phyloP scores from a whole-genome alignment of 148 eudicot species.

The Chenopodium quinoa region DNA sequence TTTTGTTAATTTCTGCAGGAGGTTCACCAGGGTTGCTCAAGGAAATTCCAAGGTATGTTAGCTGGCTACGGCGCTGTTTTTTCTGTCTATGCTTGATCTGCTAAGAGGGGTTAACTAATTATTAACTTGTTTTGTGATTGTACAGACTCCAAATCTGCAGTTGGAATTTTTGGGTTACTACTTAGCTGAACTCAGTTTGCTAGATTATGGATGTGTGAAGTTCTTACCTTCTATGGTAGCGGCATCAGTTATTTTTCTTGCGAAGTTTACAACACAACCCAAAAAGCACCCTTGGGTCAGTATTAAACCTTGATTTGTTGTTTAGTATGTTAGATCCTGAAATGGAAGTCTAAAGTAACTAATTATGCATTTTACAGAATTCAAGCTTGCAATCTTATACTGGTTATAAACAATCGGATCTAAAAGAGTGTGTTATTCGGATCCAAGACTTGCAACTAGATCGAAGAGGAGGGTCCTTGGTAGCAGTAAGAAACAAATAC shows the following conservation, averaged over 20 bases:
- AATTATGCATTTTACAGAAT: constrained; percentile 35
- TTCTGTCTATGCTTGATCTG: not conserved
- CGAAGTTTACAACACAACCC: constrained; percentile 56
- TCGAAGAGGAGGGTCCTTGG: constrained; percentile 53
- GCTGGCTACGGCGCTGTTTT: not conserved
- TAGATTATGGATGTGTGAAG: constrained; percentile 72
- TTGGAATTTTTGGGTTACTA: constrained; percentile 73
- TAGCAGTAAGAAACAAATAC: constrained; percentile 75
- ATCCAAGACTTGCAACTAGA: constrained; percentile 74
- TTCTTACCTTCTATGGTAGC: constrained; percentile 82
- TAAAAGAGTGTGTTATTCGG: constrained; percentile 71
- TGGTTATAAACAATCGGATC: constrained; percentile 65
- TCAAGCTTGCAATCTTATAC: constrained; percentile 51
- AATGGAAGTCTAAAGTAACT: not conserved
- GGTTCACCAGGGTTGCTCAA: constrained; percentile 53
- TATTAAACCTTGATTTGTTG: not conserved
- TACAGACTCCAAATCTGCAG: constrained; percentile 51
- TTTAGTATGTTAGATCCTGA: not conserved
- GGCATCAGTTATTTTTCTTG: constrained; percentile 81
- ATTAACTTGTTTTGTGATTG: constrained; percentile 3
- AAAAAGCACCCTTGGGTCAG: constrained; percentile 76
- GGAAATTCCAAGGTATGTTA: constrained; percentile 47
- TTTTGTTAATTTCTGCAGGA: constrained; percentile 35
- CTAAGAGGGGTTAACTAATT: not conserved
- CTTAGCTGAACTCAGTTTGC: constrained; percentile 80